Percentiles rank a stretch among this genome's conserved stretches.
These are phyloP conservation scores for Collybiopsis confluens DNA, from an alignment of 768 basidiomycete species.

Conservation along the genomic window DNA sequence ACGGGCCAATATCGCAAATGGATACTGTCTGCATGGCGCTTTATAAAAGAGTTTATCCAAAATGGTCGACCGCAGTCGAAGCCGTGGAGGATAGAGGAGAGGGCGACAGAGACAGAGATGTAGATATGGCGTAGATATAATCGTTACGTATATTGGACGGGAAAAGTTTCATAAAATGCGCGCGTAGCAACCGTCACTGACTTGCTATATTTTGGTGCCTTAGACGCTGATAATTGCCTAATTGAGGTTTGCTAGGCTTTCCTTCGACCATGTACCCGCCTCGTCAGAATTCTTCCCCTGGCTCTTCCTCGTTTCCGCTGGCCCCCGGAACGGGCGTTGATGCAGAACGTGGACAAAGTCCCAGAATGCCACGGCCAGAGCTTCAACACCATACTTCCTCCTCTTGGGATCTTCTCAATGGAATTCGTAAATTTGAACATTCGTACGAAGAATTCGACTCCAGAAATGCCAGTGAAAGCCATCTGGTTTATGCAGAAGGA, in stretches of 20 bases:
- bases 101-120: no score
- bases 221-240: no score
- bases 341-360: background rate
- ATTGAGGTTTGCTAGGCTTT: background rate
- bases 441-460: conserved; percentile 57
- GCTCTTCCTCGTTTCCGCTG: conserved; percentile 14
- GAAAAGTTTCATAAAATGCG: no score
- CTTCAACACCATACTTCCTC: conserved; percentile 17
- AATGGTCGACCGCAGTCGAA: conserved; percentile 76
- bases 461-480: conserved; percentile 44
- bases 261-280: conserved; percentile 16
- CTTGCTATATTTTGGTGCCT: no score
- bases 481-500: conserved; percentile 56
- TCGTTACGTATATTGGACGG: no score
- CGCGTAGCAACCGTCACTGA: no score
- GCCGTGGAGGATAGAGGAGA: conserved; percentile 43
- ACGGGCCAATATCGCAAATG: conserved; percentile 92
- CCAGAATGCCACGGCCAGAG: conserved; percentile 4
- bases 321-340: background rate
- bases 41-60: conserved; percentile 93
- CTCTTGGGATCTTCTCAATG: conserved; percentile 50
- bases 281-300: conserved; percentile 7
- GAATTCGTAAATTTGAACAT: conserved; percentile 48
- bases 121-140: no score
- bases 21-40: conserved; percentile 94